These are phyloP conservation scores for Xanthoparmelia taractica DNA, from an alignment of 495 filamentous ascomycete genomes.

Conservation along the genomic window DNA sequence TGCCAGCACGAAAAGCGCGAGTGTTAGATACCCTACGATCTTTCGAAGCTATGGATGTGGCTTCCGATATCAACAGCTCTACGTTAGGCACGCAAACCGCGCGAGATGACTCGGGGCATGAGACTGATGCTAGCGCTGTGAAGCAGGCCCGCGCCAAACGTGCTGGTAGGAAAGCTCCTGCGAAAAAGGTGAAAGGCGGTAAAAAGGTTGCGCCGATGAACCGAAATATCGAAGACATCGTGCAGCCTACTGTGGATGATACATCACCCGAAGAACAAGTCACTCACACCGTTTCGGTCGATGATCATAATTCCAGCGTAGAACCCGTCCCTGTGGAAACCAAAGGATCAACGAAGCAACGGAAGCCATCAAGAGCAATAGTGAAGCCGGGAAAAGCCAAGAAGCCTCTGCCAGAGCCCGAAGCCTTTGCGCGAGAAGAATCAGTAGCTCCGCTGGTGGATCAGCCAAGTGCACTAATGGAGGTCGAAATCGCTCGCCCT, in stretches of 20 bases:
- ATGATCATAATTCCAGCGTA: background rate
- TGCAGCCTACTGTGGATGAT: conserved; percentile 22
- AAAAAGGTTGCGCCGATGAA: conserved; percentile 36
- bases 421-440: background rate
- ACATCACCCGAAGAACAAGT: conserved; percentile 8
- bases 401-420: conserved; percentile 6
- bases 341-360: conserved; percentile 24
- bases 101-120: conserved; percentile 33
- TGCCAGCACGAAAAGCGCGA: background rate
- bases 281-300: background rate
- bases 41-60: background rate
- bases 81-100: conserved; percentile 7
- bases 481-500: background rate
- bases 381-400: conserved; percentile 16
- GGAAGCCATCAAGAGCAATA: conserved; percentile 27
- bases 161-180: conserved; percentile 35
- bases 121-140: conserved; percentile 32
- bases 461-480: background rate
- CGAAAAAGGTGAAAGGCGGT: conserved; percentile 39
- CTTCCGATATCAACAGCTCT: conserved; percentile 20
- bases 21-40: background rate
- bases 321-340: background rate
- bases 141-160: conserved; percentile 31
- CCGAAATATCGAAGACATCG: conserved; percentile 29
- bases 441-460: background rate